Conservation (phyloP, 495 filamentous ascomycete genomes). For the Pseudevernia furfuracea region DNA sequence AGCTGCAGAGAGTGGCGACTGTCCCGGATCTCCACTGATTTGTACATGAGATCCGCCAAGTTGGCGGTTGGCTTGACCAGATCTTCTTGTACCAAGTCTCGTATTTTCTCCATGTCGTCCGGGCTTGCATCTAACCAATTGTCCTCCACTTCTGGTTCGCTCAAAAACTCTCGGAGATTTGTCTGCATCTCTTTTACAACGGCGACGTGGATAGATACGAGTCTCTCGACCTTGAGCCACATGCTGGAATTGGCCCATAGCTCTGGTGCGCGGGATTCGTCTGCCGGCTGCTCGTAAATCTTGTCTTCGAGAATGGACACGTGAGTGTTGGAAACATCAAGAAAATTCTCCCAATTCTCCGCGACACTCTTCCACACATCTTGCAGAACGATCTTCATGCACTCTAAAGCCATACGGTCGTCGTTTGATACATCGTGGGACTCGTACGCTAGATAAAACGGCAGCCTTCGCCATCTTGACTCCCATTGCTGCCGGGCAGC, state of each 20-base stretch:
- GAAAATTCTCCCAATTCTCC: conserved; percentile 39
- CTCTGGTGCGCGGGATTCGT: conserved; percentile 48
- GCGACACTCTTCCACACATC: conserved; percentile 46
- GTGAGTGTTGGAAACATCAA: conserved; percentile 31
- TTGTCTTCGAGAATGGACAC: conserved; percentile 44
- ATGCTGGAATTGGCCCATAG: conserved; percentile 44
- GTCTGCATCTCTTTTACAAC: conserved; percentile 42
- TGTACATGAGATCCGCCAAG: conserved; percentile 45
- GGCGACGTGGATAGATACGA: conserved; percentile 43
- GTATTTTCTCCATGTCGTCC: conserved; percentile 25
- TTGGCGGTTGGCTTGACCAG: conserved; percentile 20
- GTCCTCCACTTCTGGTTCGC: conserved; percentile 27
- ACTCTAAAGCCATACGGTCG: conserved; percentile 35
- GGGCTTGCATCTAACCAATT: conserved; percentile 23
- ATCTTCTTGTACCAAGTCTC: conserved; percentile 18
- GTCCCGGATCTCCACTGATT: conserved; percentile 48
- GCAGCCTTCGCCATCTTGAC: conserved; percentile 44
- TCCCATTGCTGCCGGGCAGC: conserved; percentile 44
- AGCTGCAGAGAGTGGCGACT: conserved; percentile 44
- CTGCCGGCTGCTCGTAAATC: conserved; percentile 49
- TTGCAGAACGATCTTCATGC: conserved; percentile 43
- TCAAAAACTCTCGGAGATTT: conserved; percentile 30
- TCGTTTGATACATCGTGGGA: conserved; percentile 30
- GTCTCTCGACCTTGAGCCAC: conserved; percentile 49
- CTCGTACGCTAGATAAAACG: conserved; percentile 39